Conservation (phyloP, 371 early-diverging fungal species). For the Mucor indicus region DNA sequence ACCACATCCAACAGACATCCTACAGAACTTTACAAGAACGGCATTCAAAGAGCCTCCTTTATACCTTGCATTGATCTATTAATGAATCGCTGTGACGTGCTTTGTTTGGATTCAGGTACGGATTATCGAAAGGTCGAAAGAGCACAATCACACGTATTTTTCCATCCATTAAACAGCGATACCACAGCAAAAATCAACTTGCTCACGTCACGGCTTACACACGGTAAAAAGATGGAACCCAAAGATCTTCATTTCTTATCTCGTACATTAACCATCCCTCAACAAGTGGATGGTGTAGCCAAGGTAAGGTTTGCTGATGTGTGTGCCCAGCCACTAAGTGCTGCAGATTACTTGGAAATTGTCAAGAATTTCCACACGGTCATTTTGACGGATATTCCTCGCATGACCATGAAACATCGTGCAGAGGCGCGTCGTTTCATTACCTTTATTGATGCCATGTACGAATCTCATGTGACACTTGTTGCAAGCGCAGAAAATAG, state of each 20-base stretch:
- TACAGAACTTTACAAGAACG: conserved; percentile 91
- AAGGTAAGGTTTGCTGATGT: conserved; percentile 77
- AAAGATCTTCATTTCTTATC: conserved; percentile 71
- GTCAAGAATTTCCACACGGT: conserved; percentile 70
- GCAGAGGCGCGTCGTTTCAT: conserved; percentile 93
- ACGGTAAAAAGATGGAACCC: conserved; percentile 29
- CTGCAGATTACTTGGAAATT: conserved; percentile 90
- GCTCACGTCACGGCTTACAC: conserved; percentile 32
- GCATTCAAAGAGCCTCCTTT: conserved; percentile 89
- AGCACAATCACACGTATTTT: conserved; percentile 57
- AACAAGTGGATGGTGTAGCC: conserved; percentile 68
- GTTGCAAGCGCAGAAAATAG: conserved; percentile 71
- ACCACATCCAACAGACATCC: conserved; percentile 95
- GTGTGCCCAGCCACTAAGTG: conserved; percentile 80
- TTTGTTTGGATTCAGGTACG: conserved; percentile 82
- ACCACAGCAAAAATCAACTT: conserved; percentile 42
- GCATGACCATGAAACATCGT: conserved; percentile 75
- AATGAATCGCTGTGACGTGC: conserved; percentile 75
- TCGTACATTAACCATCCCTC: conserved; percentile 61
- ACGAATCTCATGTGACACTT: conserved; percentile 69
- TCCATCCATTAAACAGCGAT: conserved; percentile 55
- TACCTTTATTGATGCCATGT: conserved; percentile 90
- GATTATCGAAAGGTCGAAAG: conserved; percentile 79
- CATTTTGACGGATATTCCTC: conserved; percentile 82
- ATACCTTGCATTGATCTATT: conserved; percentile 88